These are phyloP conservation scores for Acanthamoeba royreba DNA, from an alignment of 208 protist genomes.

Conservation along the genomic window DNA sequence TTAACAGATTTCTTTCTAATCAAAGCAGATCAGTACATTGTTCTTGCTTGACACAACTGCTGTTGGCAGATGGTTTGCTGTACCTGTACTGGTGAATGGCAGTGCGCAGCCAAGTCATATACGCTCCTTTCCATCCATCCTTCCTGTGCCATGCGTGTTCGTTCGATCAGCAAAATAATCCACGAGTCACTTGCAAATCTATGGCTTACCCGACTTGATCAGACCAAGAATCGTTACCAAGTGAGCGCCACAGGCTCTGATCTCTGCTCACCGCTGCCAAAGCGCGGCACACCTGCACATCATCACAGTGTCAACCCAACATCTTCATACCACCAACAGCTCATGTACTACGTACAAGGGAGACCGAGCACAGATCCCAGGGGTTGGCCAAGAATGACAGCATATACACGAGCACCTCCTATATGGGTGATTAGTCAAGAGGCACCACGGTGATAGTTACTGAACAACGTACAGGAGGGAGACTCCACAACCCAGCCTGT, in stretches of 20 bases:
- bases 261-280: neutral
- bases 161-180: too few species aligned
- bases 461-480: neutral
- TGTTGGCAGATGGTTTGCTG: too few species aligned
- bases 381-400: neutral
- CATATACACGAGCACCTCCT: neutral
- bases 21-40: too few species aligned
- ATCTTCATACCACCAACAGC: neutral
- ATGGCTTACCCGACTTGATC: neutral
- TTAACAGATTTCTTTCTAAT: too few species aligned
- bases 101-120: neutral
- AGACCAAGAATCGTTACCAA: neutral
- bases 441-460: too few species aligned
- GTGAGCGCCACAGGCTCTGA: neutral
- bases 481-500: neutral
- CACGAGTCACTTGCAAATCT: neutral
- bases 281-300: neutral
- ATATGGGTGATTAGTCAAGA: neutral
- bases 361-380: neutral
- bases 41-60: too few species aligned
- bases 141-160: too few species aligned
- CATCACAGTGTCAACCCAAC: neutral
- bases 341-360: neutral
- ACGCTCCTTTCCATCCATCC: neutral
- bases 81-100: neutral